These are phyloP conservation scores for Dictyostelium discoideum DNA, from an alignment of 78 protist genomes.

Conservation along the genomic window dicty_2.7 NC_007089.4:1116001-1116500, in stretches of 20 bases:
- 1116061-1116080: neutral
- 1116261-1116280: neutral
- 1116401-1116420: neutral
- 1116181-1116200: neutral
- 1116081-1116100: neutral
- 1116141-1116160: neutral
- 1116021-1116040: too few relatives aligned
- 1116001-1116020: neutral
- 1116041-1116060: neutral
- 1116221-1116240: neutral
- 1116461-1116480: neutral
- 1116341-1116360: neutral
- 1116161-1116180: neutral
- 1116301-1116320: neutral
- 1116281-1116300: neutral
- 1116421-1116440: neutral
- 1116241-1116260: neutral
- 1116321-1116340: constrained; percentile 14
- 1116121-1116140: neutral
- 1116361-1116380: neutral
- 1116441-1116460: neutral
- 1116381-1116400: neutral
- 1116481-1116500: neutral
- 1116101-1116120: neutral
- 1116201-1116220: neutral